Evolutionary conservation across 2,329 filamentous ascomycete genomes (phyloP), one percentile per base, ranked within the genome.

Genomic region (Cladosporium oxysporum): DNA sequence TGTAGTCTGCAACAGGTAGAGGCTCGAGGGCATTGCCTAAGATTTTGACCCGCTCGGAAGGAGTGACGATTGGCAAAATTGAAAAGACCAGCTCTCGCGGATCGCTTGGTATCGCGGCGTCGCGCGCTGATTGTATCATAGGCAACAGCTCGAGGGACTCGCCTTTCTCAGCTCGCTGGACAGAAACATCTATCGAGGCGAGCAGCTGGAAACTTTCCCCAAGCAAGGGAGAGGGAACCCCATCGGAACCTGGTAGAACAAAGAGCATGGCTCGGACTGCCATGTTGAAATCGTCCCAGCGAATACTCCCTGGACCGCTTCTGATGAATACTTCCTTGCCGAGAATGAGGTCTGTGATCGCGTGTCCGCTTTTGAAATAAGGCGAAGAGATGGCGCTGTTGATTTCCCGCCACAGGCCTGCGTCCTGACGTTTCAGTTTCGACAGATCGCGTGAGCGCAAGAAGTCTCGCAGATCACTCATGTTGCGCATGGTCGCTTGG

Each of bases 51-150:
- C 29, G 33, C 14, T 23, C 37, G 5, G 50, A 66, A 3, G 64
- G 64, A n/a, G 35, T 57, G 18, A 57, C 52, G 35, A 66, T 58
- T 7, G 64, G 59, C 8, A 66, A n/a, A 35, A 66, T 63, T 12
- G 58, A 33, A 14, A 66, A 66, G 14, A 66, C 59, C 8, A 66
- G 26, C 16, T 66, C 64, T 33, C 64, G 33, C 10, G 44, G 58
- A 21, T 66, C 64, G 18, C 14, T 31, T 37, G 59, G 23, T 11
- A 31, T 41, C 11, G 57, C 23, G 35, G 44, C 47, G 21, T 66
- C 57, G 8, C 57, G 23, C 14, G 58, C 31, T 31, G 44, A 31
- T 16, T 63, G 64, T 3, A 66, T 44, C 64, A 61, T 66, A 41
- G 57, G 57, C n/a, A 66, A 29, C 10, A 63, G 26, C 50, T 66